Evolutionary conservation across 2,329 filamentous ascomycete species (phyloP), one percentile per base, ranked within the genome.

Genomic region (Purpureocillium takamizusanense): DNA sequence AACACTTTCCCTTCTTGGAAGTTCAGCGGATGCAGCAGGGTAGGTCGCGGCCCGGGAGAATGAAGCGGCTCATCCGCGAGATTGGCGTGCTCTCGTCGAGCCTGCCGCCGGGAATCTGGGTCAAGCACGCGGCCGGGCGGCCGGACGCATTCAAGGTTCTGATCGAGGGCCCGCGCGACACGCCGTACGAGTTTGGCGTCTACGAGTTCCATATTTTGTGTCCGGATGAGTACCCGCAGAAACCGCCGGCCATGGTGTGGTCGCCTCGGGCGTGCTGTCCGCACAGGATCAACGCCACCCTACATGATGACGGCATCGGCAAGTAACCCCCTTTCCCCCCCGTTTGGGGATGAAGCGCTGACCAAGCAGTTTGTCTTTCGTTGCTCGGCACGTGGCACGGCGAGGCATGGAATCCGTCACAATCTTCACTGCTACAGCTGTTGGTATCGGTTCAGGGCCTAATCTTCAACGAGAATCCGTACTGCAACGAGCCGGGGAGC

Each of bases 391-490:
- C 68, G 2, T 70, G 72, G 71, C 12, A 46, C 15, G 71, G 70
- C 9, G 57, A 64, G 43, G 45, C 53, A 9, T 72, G 74, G 73
- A 53, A 61, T 11, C 56, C 62, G 3, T 49, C 53, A 9, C 55
- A 60, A 28, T 74, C 70, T 5, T 74, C 70, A 4, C 52, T 75
- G 3, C 55, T 74, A 4, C 70, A 73, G 44, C 53, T 75, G 6
- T 56, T 73, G 10, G 62, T 77, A n/a, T 73, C 68, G 21, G 71
- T 78, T 37, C 74, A 78, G 47, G 62, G 64, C 23, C 74, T 78
- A 72, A 67, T 78, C 15, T 62, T 78, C 35, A 72, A 65, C 44
- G 65, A 68, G 13, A 47, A 72, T 35, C 74, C 74, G 2, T 71
- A 59, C 50, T 69, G 65, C 58, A 78, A 77, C 49, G 72, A 78